A percentile compares a stretch with the other conserved stretches of the same genome.
Conservation (phyloP, 768 basidiomycete genomes). For the Steccherinum ochraceum region DNA sequence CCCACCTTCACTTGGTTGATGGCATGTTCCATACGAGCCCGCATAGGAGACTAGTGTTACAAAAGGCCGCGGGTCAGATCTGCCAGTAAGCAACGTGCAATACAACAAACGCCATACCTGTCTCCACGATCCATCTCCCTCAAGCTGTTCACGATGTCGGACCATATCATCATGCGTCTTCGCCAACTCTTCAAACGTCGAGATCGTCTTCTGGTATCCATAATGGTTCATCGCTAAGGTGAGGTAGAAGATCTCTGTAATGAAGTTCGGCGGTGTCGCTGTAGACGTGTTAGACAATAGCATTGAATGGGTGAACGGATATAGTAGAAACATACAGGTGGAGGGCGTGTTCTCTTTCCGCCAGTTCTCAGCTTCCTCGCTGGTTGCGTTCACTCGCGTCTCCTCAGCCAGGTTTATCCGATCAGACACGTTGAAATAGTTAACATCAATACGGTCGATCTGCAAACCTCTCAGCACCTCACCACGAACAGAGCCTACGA, state of each 20-base stretch:
- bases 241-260: conserved; percentile 92
- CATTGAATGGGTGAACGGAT: no score
- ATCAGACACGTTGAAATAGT: conserved; percentile 68
- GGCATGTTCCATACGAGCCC: conserved; percentile 71
- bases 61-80: neutral
- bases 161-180: conserved; percentile 75
- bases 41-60: conserved; percentile 64
- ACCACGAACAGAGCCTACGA: neutral
- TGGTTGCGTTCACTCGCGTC: conserved; percentile 90
- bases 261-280: conserved; percentile 79
- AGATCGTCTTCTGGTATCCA: conserved; percentile 78
- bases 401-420: conserved; percentile 81
- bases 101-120: no score
- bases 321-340: conserved; percentile 34
- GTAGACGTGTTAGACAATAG: no score
- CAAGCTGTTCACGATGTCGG: conserved; percentile 67
- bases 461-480: conserved; percentile 31
- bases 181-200: conserved; percentile 62
- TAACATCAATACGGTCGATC: conserved; percentile 88
- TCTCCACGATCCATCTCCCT: conserved; percentile 77
- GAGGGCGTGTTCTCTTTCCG: conserved; percentile 40
- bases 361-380: conserved; percentile 79
- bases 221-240: conserved; percentile 84
- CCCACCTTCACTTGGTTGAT: conserved; percentile 75
- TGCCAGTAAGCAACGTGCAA: neutral